Evolutionary conservation across 108 stramenopile species (phyloP), one percentile per base, ranked within the genome.

Genomic region (Nannochloropsis granulata): DNA sequence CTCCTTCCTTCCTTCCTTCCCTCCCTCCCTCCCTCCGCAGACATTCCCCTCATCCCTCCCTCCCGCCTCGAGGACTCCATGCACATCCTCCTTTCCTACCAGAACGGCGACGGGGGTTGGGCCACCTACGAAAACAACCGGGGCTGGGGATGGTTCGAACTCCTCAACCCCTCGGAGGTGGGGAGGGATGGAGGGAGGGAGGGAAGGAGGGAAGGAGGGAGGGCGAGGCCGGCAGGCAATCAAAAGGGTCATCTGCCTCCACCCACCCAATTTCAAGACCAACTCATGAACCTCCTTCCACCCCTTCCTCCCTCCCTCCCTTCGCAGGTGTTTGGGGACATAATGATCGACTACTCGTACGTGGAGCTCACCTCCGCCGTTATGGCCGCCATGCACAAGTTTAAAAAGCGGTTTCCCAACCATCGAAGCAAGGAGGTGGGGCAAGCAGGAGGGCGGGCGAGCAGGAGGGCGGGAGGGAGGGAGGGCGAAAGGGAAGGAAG

Each of bases 341-440:
- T 99, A 86, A 99, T 99, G 98, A 98, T 99, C 86, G 98, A 99
- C 85, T 99, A 99, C 87, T 96, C 96, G 12, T 99, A 99, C 90
- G 95, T 95, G 13, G 98, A 99, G 90, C 97, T 96, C 89, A 94
- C 93, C 45, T 97, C 97, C 92, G 97, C 98, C n/a, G 93, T 91
- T 78, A 82, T 97, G 84, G 95, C 95, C 13, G 98, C 95, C 12
- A 88, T 99, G 79, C 90, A 84, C 14, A 94, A 95, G n/a, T 99
- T 98, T 84, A 88, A 86, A n/a, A 94, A 95, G 83, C 42, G 24
- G 24, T 93, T 86, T 86, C 94, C 96, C 16, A 78, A 91, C 14
- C 94, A 96, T 90, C 90, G 96, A 24, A 81, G 88, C 21, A 88
- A 85, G 25, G 96, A 98, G 79, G 91, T 97, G 44, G 83, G 86